phyloP scores from a whole-genome alignment of 805 yeast genomes.

The Ogataea nitratoaversa region DNA sequence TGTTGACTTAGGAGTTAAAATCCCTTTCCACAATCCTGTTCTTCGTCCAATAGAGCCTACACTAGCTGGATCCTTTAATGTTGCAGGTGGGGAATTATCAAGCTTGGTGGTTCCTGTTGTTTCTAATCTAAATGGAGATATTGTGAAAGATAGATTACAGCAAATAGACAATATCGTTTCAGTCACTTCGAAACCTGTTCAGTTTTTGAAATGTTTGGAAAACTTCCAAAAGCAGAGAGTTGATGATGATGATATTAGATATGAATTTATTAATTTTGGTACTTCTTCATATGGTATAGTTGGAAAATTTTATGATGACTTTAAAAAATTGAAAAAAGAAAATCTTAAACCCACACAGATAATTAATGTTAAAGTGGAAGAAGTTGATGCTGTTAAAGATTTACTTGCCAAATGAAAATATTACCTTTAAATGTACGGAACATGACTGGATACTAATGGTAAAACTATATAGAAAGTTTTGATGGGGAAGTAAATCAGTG shows the following conservation, averaged over 20 bases:
- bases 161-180: conserved; percentile 27
- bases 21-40: conserved; percentile 34
- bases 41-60: conserved; percentile 25
- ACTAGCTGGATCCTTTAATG: conserved; percentile 13
- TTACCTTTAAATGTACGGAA: no score
- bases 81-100: no score
- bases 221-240: conserved; percentile 7
- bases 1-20: conserved; percentile 26
- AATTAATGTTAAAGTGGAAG: conserved; percentile 8
- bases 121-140: conserved; percentile 27
- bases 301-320: conserved; percentile 21
- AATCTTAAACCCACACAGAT: conserved; percentile 3
- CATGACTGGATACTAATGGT: no score
- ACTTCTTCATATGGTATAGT: conserved; percentile 25
- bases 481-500: no score
- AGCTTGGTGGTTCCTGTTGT: conserved; percentile 30
- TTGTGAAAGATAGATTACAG: conserved; percentile 11
- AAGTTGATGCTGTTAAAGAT: conserved; percentile 1
- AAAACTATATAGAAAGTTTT: no score
- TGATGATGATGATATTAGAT: conserved; percentile 3
- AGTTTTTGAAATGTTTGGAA: conserved; percentile 30
- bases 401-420: neutral
- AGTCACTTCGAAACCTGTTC: conserved; percentile 31
- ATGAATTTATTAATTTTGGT: conserved; percentile 29
- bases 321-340: conserved; percentile 6